Conservation (phyloP, 108 stramenopile species). For the Phaeodactylum tricornutum region DNA sequence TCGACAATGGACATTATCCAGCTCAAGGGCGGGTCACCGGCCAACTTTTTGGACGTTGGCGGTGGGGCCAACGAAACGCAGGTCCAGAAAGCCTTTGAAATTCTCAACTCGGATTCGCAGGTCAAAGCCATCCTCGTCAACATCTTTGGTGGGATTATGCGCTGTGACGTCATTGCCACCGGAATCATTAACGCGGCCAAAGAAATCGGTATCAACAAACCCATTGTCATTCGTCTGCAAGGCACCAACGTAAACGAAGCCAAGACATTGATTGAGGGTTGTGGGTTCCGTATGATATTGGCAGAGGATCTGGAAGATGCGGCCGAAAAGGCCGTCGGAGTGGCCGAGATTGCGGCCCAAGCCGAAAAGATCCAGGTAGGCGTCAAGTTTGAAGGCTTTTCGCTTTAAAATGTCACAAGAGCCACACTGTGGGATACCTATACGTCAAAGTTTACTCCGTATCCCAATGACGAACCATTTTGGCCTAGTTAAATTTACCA, state of each 20-base stretch:
- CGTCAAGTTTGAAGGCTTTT: slow-evolving; percentile 66
- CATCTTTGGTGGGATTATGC: slow-evolving; percentile 97
- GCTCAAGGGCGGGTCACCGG: slow-evolving; percentile 86
- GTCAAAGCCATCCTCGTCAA: slow-evolving; percentile 90
- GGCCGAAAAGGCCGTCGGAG: slow-evolving; percentile 82
- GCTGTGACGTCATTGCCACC: slow-evolving; percentile 87
- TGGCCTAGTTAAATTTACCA: too few species aligned
- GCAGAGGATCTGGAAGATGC: slow-evolving; percentile 91
- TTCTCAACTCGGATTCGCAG: slow-evolving; percentile 52
- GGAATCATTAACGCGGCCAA: slow-evolving; percentile 86
- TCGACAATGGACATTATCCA: slow-evolving; percentile 94
- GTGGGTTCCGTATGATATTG: slow-evolving; percentile 40
- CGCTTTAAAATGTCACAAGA: not conserved
- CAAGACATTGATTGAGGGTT: slow-evolving; percentile 71
- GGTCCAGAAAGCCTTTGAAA: slow-evolving; percentile 71
- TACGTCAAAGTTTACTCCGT: too few species aligned
- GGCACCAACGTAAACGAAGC: slow-evolving; percentile 91
- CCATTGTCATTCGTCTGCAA: slow-evolving; percentile 85
- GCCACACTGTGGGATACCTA: too few species aligned
- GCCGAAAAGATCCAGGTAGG: slow-evolving; percentile 57
- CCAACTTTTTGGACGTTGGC: slow-evolving; percentile 96
- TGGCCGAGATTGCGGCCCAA: slow-evolving; percentile 66
- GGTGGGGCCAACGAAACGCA: slow-evolving; percentile 72
- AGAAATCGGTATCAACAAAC: slow-evolving; percentile 71
- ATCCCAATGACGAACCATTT: too few species aligned